Base-by-base conservation (phyloP, 352 stramenopile genomes). In the Phytophthora foliorum region DNA sequence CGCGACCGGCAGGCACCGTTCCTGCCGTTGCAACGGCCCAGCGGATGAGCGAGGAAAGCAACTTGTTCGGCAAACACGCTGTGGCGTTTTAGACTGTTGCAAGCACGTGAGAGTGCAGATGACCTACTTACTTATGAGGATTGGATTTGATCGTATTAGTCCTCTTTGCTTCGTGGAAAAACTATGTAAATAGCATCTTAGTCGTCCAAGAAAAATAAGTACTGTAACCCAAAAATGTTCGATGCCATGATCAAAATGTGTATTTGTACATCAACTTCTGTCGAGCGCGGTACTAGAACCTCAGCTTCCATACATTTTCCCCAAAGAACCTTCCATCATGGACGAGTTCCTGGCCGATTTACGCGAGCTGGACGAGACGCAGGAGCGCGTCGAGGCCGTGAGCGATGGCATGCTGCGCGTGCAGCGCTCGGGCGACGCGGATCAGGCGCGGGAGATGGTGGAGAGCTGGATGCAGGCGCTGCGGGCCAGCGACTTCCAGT, bases 291-390 rank as follows among this genome's bases (percentile, higher is more conserved):
- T 45, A 17, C 17, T 19, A 45, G 2, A 3, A 45, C 2, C 6
- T 22, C 17, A 10, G 16, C 41, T 48, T 48, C 41, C 41, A 48
- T 48, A 48, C 41, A 21, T 27, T 48, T 48, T 17, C 38, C 41
- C n/a, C 1, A 48, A 74, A 63, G 57, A 48, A 36, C 34, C n/a
- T 61, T 45, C 11, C 2, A 54, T 19, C 1, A 93, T 93, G 77
- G 88, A 92, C 57, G 86, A 93, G 53, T 93, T 93, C 64, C 34
- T 88, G 29, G 77, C 85, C n/a, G 88, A 95, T 59, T 59, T 95
- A 66, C 74, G 73, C 51, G 84, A 92, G 53, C 58, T 95, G 53
- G 88, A 95, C 66, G 88, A 95, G 66, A 92, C 88, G 48, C 84
- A 92, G 73, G 88, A 95, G 67, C 84, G 88, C 49, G 87, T 95